Percentiles rank a stretch among this genome's conserved stretches.
These are phyloP conservation scores for Venturia oleaginea DNA, from an alignment of 2,329 filamentous ascomycete species.

Conservation along the genomic window DNA sequence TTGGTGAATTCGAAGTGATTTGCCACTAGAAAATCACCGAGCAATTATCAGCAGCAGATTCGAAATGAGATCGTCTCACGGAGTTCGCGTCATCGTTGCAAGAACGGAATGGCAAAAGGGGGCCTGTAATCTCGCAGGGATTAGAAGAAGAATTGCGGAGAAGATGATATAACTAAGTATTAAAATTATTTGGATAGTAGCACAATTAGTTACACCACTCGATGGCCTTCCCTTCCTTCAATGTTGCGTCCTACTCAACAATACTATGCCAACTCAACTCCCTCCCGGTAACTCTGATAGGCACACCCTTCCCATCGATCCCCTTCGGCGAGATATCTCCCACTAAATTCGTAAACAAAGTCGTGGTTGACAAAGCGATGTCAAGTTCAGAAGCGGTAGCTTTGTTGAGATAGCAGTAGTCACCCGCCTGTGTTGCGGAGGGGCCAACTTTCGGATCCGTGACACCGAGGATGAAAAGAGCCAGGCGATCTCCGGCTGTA, in stretches of 20 bases:
- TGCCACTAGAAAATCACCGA: too few species aligned
- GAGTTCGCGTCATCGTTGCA: too few species aligned
- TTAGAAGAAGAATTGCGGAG: too few species aligned
- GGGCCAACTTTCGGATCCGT: background rate
- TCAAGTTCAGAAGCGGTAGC: background rate
- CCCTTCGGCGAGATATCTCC: slow-evolving; percentile 9
- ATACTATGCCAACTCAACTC: slow-evolving; percentile 10
- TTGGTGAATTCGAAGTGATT: too few species aligned
- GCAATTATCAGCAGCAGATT: too few species aligned
- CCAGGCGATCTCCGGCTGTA: slow-evolving; percentile 1
- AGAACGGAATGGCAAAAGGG: too few species aligned
- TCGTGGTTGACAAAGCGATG: background rate
- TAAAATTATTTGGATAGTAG: background rate
- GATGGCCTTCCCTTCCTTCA: background rate
- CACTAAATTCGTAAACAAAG: slow-evolving; percentile 5
- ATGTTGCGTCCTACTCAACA: background rate
- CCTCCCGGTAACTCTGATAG: slow-evolving; percentile 8
- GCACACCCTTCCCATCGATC: background rate
- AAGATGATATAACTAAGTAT: background rate
- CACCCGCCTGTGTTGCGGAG: background rate
- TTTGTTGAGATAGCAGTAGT: slow-evolving; percentile 11
- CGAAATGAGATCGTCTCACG: too few species aligned
- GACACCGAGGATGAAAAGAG: background rate
- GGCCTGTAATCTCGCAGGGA: too few species aligned
- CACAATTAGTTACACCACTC: background rate